Base-by-base conservation (phyloP, 2,329 filamentous ascomycete species). In the Geosmithia flava region DNA sequence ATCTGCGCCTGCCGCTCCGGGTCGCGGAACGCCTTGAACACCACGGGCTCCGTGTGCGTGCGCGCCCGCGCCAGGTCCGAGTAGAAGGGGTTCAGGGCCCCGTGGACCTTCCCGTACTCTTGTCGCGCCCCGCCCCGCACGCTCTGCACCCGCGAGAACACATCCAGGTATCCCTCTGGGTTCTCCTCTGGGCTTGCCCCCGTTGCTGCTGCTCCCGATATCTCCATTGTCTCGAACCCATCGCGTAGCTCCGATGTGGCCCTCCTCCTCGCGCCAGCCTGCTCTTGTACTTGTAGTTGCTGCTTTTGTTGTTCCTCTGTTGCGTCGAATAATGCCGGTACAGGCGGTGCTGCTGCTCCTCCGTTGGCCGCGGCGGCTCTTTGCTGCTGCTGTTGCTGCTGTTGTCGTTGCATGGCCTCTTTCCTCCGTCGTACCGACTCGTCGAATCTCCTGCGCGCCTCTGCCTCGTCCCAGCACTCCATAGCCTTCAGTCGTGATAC, bases 1-100 rank as follows among this genome's bases (percentile, higher is more conserved):
- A 98, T 93, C 58, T 82, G 81, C 7, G 93, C 93, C 66, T 97
- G 93, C 49, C 89, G 80, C 62, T 95, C 87, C 0, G 93, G 91
- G 55, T 95, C 85, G 42, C 82, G 77, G 60, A 94, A 97, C 11
- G 84, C 85, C 56, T 85, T 81, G 65, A 97, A 98, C 8, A 97
- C 72, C 33, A 88, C 73, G 7, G 87, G 87, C 54, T 96, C 85
- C 15, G 85, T 79, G 67, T 85, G 87, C 53, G 71, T 87, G 67
- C 74, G 80, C 2, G 83, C 81, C 52, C 71, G 75, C 37, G 78
- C 80, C 42, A 97, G 76, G 61, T 98, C 88, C 53, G 80, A 79
- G 66, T 97, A 98, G 56, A 94, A 91, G 0, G 90, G 90, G 11
- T 83, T 86, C 55, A 98, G 66, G 3, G 87, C 85, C n/a, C 82